Evolutionary conservation across 2,329 filamentous ascomycete species (phyloP).

Genomic region (Exophiala lecanii-corni): DNA sequence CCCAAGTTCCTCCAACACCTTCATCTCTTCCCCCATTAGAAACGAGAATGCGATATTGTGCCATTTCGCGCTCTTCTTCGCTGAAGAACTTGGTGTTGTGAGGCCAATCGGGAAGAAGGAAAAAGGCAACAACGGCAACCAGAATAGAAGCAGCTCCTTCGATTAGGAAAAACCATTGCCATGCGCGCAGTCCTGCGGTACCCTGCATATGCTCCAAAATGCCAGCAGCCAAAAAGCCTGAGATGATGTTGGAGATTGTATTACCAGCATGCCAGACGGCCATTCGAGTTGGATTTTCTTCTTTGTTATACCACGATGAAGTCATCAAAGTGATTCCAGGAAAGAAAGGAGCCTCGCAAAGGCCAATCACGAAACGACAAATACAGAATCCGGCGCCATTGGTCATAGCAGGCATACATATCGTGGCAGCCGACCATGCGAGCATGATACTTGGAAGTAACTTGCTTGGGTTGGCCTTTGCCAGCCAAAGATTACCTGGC

Average conservation of each 20-base stretch:
- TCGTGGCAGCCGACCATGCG: conserved; percentile 30
- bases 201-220: conserved; percentile 39
- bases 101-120: conserved; percentile 42
- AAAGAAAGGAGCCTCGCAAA: conserved; percentile 53
- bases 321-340: conserved; percentile 47
- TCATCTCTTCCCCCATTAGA: conserved; percentile 3
- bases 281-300: conserved; percentile 42
- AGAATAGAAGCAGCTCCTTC: conserved; percentile 59
- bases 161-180: conserved; percentile 62
- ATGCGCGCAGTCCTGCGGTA: conserved; percentile 41
- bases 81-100: conserved; percentile 39
- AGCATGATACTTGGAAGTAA: conserved; percentile 31
- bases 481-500: conserved; percentile 29
- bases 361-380: conserved; percentile 38
- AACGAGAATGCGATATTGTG: conserved; percentile 8
- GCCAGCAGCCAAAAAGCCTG: conserved; percentile 42
- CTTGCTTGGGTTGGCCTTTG: conserved; percentile 28
- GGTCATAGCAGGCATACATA: conserved; percentile 36
- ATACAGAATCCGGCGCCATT: conserved; percentile 39
- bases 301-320: conserved; percentile 46
- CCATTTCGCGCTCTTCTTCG: conserved; percentile 35
- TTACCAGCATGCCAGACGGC: conserved; percentile 46
- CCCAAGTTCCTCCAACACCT: conserved; percentile 13
- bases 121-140: conserved; percentile 52
- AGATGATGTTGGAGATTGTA: conserved; percentile 44